phyloP scores from a whole-genome alignment of 345 rosid genomes.

The Viola odorata region DNA sequence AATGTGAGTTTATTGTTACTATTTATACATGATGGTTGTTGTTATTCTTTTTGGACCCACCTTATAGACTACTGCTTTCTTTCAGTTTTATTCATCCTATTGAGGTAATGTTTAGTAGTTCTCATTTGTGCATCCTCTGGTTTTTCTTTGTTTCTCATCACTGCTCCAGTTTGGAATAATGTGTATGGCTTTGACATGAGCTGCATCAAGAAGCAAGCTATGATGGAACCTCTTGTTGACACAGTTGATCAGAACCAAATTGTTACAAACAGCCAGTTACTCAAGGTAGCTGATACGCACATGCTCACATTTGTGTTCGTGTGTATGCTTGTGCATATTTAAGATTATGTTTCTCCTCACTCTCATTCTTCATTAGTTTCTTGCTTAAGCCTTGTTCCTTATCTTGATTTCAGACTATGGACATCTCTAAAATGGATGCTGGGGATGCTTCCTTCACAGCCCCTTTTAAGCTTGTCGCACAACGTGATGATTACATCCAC shows the following conservation, averaged over 20 bases:
- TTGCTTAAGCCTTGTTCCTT: slow-evolving; percentile 11
- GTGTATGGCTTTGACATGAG: slow-evolving; percentile 97
- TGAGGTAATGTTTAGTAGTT: background rate
- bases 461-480: slow-evolving; percentile 88
- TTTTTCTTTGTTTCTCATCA: slow-evolving; percentile 3
- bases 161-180: slow-evolving; percentile 69
- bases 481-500: slow-evolving; percentile 96
- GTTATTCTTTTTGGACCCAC: slow-evolving; percentile 1
- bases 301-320: too few species aligned
- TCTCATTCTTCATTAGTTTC: too few species aligned
- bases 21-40: background rate
- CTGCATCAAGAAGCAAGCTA: slow-evolving; percentile 95
- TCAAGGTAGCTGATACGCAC: slow-evolving; percentile 48
- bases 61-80: background rate
- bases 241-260: slow-evolving; percentile 91
- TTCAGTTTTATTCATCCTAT: background rate
- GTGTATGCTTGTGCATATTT: background rate
- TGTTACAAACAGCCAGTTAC: slow-evolving; percentile 69
- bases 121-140: background rate
- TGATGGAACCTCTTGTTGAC: slow-evolving; percentile 97
- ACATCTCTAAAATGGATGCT: slow-evolving; percentile 85
- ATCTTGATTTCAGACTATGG: slow-evolving; percentile 66
- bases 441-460: slow-evolving; percentile 97
- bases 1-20: slow-evolving; percentile 46
- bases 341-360: background rate